phyloP scores from a whole-genome alignment of 257 asterid species.

The Nicotiana knightiana region DNA sequence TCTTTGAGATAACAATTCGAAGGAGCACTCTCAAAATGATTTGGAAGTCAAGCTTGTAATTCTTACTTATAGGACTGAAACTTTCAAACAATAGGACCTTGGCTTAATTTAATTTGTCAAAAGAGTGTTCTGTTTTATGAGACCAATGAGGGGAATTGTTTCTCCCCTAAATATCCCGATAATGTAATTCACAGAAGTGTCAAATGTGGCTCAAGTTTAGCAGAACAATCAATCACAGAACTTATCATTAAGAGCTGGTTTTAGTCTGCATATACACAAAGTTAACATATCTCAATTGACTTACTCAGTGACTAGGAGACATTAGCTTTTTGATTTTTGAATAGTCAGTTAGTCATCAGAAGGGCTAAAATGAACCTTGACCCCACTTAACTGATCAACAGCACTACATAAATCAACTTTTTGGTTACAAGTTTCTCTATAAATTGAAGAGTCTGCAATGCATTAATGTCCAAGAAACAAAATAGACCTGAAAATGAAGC shows the following conservation, averaged over 20 bases:
- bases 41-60: neutral
- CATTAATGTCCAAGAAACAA: neutral
- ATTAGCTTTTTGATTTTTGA: neutral
- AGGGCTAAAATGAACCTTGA: neutral
- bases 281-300: neutral
- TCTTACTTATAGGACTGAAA: neutral
- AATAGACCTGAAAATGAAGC: neutral
- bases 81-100: neutral
- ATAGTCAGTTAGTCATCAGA: neutral
- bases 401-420: neutral
- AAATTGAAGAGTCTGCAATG: slow-evolving; percentile 1
- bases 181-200: no score
- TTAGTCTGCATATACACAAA: neutral
- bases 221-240: neutral
- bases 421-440: neutral
- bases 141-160: neutral
- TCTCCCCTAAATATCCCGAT: neutral
- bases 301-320: neutral
- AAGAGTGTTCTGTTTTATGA: neutral
- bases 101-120: neutral
- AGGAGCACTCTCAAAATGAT: neutral
- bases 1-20: neutral
- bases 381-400: neutral
- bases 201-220: neutral
- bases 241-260: neutral